A percentile compares a stretch with the other conserved stretches of the same genome.
These are phyloP conservation scores for Arabis hirsuta DNA, from an alignment of 345 rosid genomes.

Conservation along the genomic window DNA sequence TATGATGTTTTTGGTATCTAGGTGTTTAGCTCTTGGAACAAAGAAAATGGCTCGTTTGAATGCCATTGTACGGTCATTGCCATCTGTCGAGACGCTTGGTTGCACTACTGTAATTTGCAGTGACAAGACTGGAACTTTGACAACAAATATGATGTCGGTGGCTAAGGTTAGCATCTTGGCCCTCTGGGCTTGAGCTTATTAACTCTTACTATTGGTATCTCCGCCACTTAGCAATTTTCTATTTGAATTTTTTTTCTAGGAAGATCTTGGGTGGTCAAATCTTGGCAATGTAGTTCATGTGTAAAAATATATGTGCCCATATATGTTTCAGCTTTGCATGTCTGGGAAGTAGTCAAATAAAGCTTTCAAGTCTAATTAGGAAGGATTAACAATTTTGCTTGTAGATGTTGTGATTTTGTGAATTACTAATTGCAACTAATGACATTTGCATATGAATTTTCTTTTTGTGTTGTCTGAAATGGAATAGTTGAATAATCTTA, in stretches of 20 bases:
- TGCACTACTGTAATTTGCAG: conserved; percentile 99
- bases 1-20: conserved; percentile 43
- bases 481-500: conserved; percentile 9
- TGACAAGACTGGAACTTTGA: conserved; percentile 98
- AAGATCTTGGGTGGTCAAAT: conserved; percentile 22
- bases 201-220: conserved; percentile 19
- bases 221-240: conserved; percentile 12
- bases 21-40: conserved; percentile 99
- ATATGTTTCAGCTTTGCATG: conserved; percentile 16
- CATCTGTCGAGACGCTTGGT: conserved; percentile 97
- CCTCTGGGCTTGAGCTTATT: conserved; percentile 14
- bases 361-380: conserved; percentile 5
- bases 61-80: conserved; percentile 97
- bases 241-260: conserved; percentile 11
- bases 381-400: conserved; percentile 15
- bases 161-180: conserved; percentile 68
- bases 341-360: conserved; percentile 22
- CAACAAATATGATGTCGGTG: conserved; percentile 99
- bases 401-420: conserved; percentile 21
- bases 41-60: conserved; percentile 99
- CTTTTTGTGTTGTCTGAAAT: conserved; percentile 12
- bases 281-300: conserved; percentile 20
- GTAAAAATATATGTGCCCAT: conserved; percentile 4
- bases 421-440: conserved; percentile 12
- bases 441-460: conserved; percentile 7